Conservation (phyloP, 108 stramenopile genomes). For the Schizochytrium sp. region DNA sequence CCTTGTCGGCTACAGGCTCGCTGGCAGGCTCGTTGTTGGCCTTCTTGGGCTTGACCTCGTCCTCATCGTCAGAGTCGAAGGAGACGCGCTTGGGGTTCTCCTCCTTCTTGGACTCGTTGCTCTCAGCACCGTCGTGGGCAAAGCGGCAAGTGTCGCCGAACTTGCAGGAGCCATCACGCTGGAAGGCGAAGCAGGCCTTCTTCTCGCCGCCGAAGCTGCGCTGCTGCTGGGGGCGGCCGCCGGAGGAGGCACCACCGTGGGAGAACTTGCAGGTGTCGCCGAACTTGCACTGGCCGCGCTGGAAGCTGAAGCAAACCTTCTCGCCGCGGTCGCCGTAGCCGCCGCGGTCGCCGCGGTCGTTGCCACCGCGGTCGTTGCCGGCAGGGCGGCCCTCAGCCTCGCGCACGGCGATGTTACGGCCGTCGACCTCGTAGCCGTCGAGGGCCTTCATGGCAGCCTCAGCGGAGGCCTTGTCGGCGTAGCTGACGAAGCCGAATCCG, state of each 20-base stretch:
- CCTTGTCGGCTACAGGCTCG: conserved; percentile 14
- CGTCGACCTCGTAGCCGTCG: conserved; percentile 77
- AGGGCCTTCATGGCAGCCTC: conserved; percentile 85
- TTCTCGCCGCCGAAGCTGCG: background rate
- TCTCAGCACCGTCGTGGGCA: conserved; percentile 27
- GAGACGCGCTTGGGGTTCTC: conserved; percentile 56
- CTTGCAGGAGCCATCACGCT: conserved; percentile 45
- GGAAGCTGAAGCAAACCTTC: conserved; percentile 13
- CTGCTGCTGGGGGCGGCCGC: background rate
- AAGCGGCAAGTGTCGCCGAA: conserved; percentile 57
- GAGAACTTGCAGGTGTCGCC: conserved; percentile 58
- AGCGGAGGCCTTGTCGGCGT: conserved; percentile 91
- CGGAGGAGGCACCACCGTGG: conserved; percentile 35
- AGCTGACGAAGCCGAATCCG: conserved; percentile 97
- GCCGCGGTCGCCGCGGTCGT: background rate
- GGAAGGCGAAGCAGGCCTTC: conserved; percentile 42
- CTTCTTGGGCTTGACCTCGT: conserved; percentile 2
- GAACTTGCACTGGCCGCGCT: conserved; percentile 53
- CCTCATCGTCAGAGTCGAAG: conserved; percentile 49
- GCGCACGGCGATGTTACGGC: conserved; percentile 71
- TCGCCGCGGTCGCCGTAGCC: conserved; percentile 32
- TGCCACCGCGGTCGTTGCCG: background rate
- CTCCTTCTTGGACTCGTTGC: background rate
- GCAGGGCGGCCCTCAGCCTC: conserved; percentile 29
- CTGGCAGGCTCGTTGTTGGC: conserved; percentile 32